Conservation (phyloP, 164 flowering plant genomes). For the Annona squamosa region DNA sequence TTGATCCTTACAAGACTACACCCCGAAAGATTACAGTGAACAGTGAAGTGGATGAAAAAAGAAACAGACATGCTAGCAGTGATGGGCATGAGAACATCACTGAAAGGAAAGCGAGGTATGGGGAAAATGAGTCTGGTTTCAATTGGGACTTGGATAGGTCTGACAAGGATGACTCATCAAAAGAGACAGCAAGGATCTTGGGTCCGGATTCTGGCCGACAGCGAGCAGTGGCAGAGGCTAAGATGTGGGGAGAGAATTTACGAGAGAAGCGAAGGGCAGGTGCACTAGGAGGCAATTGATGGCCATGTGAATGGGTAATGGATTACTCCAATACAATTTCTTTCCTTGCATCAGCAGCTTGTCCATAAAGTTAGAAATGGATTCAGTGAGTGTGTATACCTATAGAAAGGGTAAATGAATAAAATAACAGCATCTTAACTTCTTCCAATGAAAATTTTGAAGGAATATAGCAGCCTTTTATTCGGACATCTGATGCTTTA, state of each 20-base stretch:
- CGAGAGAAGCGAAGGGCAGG: constrained; percentile 67
- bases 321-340: neutral
- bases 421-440: neutral
- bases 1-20: constrained; percentile 21
- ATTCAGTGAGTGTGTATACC: neutral
- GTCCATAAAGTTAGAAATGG: neutral
- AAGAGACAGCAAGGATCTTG: constrained; percentile 54
- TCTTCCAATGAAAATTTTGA: too few relatives aligned
- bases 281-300: constrained; percentile 51
- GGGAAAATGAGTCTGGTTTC: constrained; percentile 56
- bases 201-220: constrained; percentile 57
- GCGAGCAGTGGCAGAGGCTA: constrained; percentile 90
- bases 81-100: constrained; percentile 20
- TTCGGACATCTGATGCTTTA: too few relatives aligned
- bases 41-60: constrained; percentile 17
- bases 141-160: constrained; percentile 63
- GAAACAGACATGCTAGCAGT: constrained; percentile 15
- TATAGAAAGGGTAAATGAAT: neutral
- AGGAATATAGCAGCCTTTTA: too few relatives aligned
- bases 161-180: constrained; percentile 70
- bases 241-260: constrained; percentile 95
- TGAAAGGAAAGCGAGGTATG: constrained; percentile 29
- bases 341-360: neutral
- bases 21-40: neutral
- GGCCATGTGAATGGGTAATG: constrained; percentile 22